Conservation (phyloP, 768 basidiomycete species). For the Russula sp. region DNA sequence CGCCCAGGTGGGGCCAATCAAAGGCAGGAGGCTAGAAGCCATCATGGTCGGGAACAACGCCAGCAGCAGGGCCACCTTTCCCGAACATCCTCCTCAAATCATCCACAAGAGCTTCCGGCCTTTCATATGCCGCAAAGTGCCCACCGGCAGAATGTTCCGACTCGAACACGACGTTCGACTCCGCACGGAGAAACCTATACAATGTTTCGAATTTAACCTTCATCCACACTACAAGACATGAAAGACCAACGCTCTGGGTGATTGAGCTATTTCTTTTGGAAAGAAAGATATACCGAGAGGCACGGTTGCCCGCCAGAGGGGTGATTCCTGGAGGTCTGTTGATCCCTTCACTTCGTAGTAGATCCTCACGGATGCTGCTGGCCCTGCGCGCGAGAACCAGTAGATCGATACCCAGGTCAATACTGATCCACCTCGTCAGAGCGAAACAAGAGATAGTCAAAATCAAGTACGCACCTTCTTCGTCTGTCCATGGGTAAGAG, state of each 20-base stretch:
- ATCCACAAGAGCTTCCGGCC: slow-evolving; percentile 38
- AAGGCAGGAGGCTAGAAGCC: not conserved
- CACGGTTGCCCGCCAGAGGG: slow-evolving; percentile 24
- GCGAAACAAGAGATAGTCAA: not conserved
- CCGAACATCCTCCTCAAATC: slow-evolving; percentile 54
- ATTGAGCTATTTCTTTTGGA: slow-evolving; percentile 39
- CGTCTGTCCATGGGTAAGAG: slow-evolving; percentile 48
- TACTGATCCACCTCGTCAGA: slow-evolving; percentile 22
- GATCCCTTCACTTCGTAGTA: slow-evolving; percentile 27
- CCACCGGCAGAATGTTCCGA: slow-evolving; percentile 44
- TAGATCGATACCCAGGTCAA: slow-evolving; percentile 33
- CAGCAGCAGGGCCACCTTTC: slow-evolving; percentile 41
- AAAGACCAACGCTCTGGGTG: slow-evolving; percentile 34
- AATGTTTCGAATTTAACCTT: not conserved
- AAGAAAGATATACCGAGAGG: slow-evolving; percentile 47
- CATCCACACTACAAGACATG: not conserved
- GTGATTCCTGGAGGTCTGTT: not conserved
- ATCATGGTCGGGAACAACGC: slow-evolving; percentile 34
- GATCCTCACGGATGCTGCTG: slow-evolving; percentile 28
- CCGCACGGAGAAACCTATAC: slow-evolving; percentile 21
- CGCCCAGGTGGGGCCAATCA: no score
- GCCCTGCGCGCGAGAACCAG: slow-evolving; percentile 32
- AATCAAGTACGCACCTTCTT: slow-evolving; percentile 36
- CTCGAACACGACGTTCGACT: slow-evolving; percentile 40
- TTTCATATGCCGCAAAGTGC: slow-evolving; percentile 52